phyloP scores from a whole-genome alignment of 257 asterid species.

The Sherardia arvensis region DNA sequence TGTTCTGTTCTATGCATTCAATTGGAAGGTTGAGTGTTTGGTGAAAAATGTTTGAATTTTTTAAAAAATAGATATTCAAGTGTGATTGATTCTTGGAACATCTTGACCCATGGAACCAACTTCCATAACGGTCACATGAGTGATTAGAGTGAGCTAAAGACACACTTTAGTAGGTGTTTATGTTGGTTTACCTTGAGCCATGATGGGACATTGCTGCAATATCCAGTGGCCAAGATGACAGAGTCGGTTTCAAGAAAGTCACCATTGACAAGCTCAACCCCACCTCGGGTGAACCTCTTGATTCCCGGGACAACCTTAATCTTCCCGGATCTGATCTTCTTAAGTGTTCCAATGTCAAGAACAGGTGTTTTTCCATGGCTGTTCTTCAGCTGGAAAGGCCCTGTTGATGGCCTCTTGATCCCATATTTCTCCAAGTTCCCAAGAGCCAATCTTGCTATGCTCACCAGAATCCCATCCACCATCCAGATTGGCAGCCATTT shows the following conservation, averaged over 20 bases:
- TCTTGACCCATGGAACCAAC: slow-evolving; percentile 35
- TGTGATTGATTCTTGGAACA: slow-evolving; percentile 10
- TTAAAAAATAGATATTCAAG: slow-evolving; percentile 9
- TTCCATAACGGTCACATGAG: slow-evolving; percentile 64
- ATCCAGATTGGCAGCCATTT: slow-evolving; percentile 70
- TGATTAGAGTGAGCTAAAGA: slow-evolving; percentile 1
- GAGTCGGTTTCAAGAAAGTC: slow-evolving; percentile 52
- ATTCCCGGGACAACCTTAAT: slow-evolving; percentile 74
- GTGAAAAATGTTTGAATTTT: not conserved
- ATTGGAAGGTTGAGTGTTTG: slow-evolving; percentile 9
- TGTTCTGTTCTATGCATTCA: slow-evolving; percentile 18
- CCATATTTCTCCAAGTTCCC: slow-evolving; percentile 68
- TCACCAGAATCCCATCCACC: slow-evolving; percentile 52
- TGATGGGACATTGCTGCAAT: slow-evolving; percentile 85
- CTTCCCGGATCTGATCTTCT: slow-evolving; percentile 61
- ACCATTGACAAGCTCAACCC: slow-evolving; percentile 63
- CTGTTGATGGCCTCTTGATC: slow-evolving; percentile 54
- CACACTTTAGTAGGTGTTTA: not conserved
- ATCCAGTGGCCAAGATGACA: slow-evolving; percentile 81
- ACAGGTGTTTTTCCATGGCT: slow-evolving; percentile 83
- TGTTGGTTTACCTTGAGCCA: slow-evolving; percentile 64
- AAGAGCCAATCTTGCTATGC: slow-evolving; percentile 49
- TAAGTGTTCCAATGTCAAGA: slow-evolving; percentile 67
- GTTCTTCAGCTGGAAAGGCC: slow-evolving; percentile 76
- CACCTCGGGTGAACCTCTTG: slow-evolving; percentile 43